Evolutionary conservation across 2,329 filamentous ascomycete genomes (phyloP), one percentile per base, ranked within the genome.

Genomic region (Fusarium sp.): DNA sequence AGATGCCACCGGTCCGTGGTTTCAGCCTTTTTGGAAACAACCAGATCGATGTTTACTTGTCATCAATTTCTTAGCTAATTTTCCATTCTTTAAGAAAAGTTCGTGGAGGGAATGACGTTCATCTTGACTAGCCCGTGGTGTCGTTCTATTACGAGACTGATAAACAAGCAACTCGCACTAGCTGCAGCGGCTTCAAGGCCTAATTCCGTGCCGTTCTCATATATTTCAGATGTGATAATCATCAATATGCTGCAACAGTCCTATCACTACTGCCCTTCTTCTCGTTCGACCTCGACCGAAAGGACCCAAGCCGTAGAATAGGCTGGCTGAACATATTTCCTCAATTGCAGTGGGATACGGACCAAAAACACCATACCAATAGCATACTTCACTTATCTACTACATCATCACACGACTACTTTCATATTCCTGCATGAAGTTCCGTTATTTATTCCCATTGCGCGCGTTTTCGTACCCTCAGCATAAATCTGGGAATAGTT

Each of bases 361-460:
- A 28, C 11, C 5, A 10, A 6, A n/a, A 49, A n/a, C 5, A 12
- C 6, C 4, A 6, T 14, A 1, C 4, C 18, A 24, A 35, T 20
- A 6, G 12, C 22, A 35, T 6, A 15, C 7, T 14, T 20, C 3
- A 51, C 48, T 20, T 3, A 3, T 6, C 17, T 24, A 20, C 6
- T 7, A 24, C 8, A 0, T 4, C 17, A 7, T 15, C 2, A 15
- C 22, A 18, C 4, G 6, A 22, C 1, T 31, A 5, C 0, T 18
- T 8, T 18, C 26, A 31, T 18, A n/a, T 13, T 2, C 0, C 18
- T 18, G 15, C 22, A n/a, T 33, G 12, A 33, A 33, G 31, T 33
- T 33, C 31, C 31, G 31, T 31, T 31, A 31, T 31, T 12, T 31
- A 31, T 31, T 33, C 31, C 31, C 31, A 33, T 13, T 33, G 31